Base-by-base conservation (phyloP, 352 stramenopile species). In the Globisporangium camurandrum region DNA sequence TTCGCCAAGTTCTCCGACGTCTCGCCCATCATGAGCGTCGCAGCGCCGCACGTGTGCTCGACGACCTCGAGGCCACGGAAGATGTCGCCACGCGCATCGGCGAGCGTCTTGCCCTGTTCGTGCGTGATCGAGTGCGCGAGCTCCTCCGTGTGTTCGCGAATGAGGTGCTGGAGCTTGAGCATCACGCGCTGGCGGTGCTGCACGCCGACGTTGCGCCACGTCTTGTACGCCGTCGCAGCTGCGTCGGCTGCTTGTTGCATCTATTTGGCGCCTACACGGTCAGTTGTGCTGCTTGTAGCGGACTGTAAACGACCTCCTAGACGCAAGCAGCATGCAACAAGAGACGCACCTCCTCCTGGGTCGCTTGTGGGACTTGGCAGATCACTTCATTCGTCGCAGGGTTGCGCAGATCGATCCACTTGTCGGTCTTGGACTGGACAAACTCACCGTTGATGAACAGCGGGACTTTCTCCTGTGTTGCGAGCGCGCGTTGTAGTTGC, bases 1-100 rank as follows among this genome's bases (percentile, higher is more conserved):
- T 61, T 78, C 24, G 90, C 76, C 30, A 99, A 59, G 58, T 96
- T 96, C 54, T 90, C 83, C 12, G 93, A 57, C n/a, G 93, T 97
- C 70, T 99, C 94, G 41, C 95, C 95, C 86, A 98, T 91, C 74
- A 98, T 88, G 44, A 96, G 66, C 42, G 74, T 80, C 11, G 75
- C 76, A 11, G 80, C 75, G 36, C 76, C 82, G 49, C 82, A 91
- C 42, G 78, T 78, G 66, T 87, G 69, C 57, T 89, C 74, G 33
- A 93, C 74, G 42, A 93, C 75, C 56, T 88, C 37, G n/a, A 99
- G 71, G 20, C 95, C 96, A 38, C 95, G 86, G 76, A 98, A 98
- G 39, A 99, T 84, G 66, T 99, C 96, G n/a, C 95, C 96, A 46
- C 80, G 79, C 20, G 96, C 95, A 70, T 99, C 95, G 8, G 88